phyloP scores from a whole-genome alignment of 495 filamentous ascomycete species.

The Massariosphaeria phaeospora region DNA sequence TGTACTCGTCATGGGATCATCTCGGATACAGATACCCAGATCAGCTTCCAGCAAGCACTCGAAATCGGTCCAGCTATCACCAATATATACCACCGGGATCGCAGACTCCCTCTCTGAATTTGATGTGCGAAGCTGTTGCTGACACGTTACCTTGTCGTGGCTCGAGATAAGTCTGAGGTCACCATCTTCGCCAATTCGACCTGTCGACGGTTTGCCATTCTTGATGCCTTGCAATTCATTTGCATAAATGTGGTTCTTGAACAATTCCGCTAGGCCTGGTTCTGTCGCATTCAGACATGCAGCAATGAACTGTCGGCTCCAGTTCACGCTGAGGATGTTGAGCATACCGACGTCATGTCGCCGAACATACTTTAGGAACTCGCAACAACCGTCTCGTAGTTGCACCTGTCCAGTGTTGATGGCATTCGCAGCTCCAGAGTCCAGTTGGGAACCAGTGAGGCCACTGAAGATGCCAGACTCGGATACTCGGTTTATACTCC shows the following conservation, averaged over 20 bases:
- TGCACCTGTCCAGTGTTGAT: slow-evolving; percentile 18
- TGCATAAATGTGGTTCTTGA: slow-evolving; percentile 18
- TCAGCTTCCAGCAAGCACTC: slow-evolving; percentile 36
- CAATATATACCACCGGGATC: slow-evolving; percentile 33
- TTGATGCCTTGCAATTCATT: slow-evolving; percentile 37
- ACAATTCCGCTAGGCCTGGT: neutral
- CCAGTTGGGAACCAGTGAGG: neutral
- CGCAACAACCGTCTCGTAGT: slow-evolving; percentile 30
- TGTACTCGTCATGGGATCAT: slow-evolving; percentile 24
- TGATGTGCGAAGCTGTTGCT: slow-evolving; percentile 2
- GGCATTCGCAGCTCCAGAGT: neutral
- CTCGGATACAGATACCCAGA: slow-evolving; percentile 38
- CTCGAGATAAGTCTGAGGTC: slow-evolving; percentile 31
- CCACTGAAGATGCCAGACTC: slow-evolving; percentile 17
- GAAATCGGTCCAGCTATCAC: slow-evolving; percentile 40
- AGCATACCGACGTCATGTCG: slow-evolving; percentile 10
- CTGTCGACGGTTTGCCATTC: slow-evolving; percentile 15
- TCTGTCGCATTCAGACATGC: neutral
- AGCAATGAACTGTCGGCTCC: slow-evolving; percentile 34
- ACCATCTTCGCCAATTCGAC: slow-evolving; percentile 10
- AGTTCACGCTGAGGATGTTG: slow-evolving; percentile 39
- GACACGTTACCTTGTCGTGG: slow-evolving; percentile 31
- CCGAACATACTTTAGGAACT: slow-evolving; percentile 19
- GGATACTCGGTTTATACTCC: slow-evolving; percentile 15
- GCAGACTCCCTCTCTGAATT: neutral